Conservation (phyloP, 2,329 filamentous ascomycete genomes). For the Aspergillus versicolor region DNA sequence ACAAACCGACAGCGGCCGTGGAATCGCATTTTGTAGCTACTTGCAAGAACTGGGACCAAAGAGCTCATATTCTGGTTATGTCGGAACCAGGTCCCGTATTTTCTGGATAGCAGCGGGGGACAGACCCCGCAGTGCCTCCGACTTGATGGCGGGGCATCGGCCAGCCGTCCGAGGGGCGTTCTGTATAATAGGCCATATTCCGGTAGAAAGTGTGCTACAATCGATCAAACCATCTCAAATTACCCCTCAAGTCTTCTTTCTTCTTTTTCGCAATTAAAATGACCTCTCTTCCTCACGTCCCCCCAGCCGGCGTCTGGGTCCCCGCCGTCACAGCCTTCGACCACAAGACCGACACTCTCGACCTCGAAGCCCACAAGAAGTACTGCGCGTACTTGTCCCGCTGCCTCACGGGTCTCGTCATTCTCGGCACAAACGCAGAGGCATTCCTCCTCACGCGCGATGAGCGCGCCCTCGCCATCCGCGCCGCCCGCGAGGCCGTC, state of each 20-base stretch:
- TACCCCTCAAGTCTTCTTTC: no score
- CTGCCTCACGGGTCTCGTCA: slow-evolving; percentile 54
- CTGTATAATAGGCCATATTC: not conserved
- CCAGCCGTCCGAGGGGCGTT: not conserved
- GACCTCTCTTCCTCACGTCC: slow-evolving; percentile 16
- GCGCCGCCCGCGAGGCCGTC: slow-evolving; percentile 55
- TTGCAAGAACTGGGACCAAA: not conserved
- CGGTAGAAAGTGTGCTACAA: not conserved
- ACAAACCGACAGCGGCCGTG: no score
- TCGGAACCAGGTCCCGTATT: not conserved
- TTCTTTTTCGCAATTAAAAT: not conserved
- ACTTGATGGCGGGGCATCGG: not conserved
- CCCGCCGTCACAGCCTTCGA: slow-evolving; percentile 58
- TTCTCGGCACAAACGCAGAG: slow-evolving; percentile 58
- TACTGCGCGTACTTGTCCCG: slow-evolving; percentile 54
- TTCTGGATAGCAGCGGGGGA: not conserved
- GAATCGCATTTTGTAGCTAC: no score
- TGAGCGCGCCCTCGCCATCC: slow-evolving; percentile 57
- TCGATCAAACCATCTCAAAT: no score
- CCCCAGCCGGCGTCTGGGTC: slow-evolving; percentile 47
- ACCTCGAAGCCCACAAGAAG: slow-evolving; percentile 48
- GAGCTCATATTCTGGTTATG: not conserved
- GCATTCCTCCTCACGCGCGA: slow-evolving; percentile 58
- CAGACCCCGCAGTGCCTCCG: not conserved
- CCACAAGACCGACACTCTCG: slow-evolving; percentile 48